Evolutionary conservation across 2,329 filamentous ascomycete species (phyloP).

Genomic region (Botryosphaeria dothidea): DNA sequence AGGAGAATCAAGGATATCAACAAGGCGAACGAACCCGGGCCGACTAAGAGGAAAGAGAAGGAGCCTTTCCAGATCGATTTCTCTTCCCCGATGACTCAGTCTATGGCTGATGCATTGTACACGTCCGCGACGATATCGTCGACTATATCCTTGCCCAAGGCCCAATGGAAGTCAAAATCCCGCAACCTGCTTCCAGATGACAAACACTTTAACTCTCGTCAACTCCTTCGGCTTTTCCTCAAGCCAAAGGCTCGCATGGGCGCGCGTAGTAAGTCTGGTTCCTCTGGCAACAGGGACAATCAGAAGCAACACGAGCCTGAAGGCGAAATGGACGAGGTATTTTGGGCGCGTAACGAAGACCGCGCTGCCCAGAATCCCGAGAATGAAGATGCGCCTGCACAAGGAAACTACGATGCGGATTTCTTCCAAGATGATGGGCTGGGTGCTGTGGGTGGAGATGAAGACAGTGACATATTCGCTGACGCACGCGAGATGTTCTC

Average conservation of each 20-base stretch:
- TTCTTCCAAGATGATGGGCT: conserved; percentile 93
- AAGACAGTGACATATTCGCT: conserved; percentile 73
- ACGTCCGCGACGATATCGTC: conserved; percentile 79
- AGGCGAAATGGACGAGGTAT: conserved; percentile 89
- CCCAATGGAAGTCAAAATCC: conserved; percentile 93
- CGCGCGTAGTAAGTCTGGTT: conserved; percentile 53
- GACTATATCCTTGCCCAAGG: conserved; percentile 82
- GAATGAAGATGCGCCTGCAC: conserved; percentile 48
- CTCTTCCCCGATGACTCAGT: conserved; percentile 68
- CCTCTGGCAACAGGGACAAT: conserved; percentile 24
- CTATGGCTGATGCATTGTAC: conserved; percentile 74
- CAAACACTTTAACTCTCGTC: conserved; percentile 95
- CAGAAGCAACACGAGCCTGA: conserved; percentile 49
- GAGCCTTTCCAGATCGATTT: conserved; percentile 97
- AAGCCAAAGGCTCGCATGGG: conserved; percentile 90
- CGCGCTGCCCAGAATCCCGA: not conserved
- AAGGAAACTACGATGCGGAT: conserved; percentile 66
- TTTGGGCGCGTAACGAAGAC: conserved; percentile 68
- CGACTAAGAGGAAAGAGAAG: conserved; percentile 83
- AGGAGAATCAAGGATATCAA: conserved; percentile 77
- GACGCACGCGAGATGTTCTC: conserved; percentile 75
- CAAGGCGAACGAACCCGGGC: conserved; percentile 60
- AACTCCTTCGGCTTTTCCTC: conserved; percentile 84
- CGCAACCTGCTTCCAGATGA: conserved; percentile 93
- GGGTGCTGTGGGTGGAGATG: conserved; percentile 64